Evolutionary conservation across 768 basidiomycete genomes (phyloP), one percentile per base, ranked within the genome.

Genomic region (Tricholoma flavovirens): DNA sequence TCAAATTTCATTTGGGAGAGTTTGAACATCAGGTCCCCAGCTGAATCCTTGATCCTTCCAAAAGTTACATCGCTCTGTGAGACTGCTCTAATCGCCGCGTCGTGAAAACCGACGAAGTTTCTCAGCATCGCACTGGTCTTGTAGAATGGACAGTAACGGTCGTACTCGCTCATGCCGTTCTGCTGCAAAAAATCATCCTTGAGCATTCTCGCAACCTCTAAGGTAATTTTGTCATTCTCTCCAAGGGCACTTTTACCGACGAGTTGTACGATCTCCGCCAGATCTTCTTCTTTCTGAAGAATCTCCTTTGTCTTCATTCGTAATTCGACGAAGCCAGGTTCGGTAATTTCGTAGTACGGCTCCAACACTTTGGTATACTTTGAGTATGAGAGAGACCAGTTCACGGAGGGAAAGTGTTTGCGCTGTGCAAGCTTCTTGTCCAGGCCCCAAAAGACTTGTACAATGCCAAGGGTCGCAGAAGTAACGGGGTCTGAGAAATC

Each of bases 1-100:
- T 97, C 93, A 67, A 97, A 98, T 71, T 98, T 98, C 93, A 96
- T 95, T 72, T 98, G 95, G 46, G 93, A 96, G n/a, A 99, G 83
- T 71, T 94, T 93, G 78, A 88, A 98, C 83, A 94, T 90, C 58
- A 97, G 73, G 65, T 99, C 97, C 51, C 81, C 74, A 4, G 92
- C 82, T 12, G 85, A 77, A 61, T 98, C 95, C 67, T 90, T 90
- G 71, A 98, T 88, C 78, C 84, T 86, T 32, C 84, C 75, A 66
- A 93, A 96, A 17, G 92, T 92, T 56, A 88, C 74, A 64, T 93
- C 90, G 51, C 87, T 85, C 63, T 88, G 83, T 24, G 86, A 81
- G 50, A 97, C 91, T 19, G 92, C 89, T 66, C 83, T 87, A 67
- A 89, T 78, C 7, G 96, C 93, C n/a, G 82, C 77, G 68, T 98